These are phyloP conservation scores for Apiotrichum porosum DNA, from an alignment of 1,284 basidiomycete species.

Conservation along the genomic window DNA sequence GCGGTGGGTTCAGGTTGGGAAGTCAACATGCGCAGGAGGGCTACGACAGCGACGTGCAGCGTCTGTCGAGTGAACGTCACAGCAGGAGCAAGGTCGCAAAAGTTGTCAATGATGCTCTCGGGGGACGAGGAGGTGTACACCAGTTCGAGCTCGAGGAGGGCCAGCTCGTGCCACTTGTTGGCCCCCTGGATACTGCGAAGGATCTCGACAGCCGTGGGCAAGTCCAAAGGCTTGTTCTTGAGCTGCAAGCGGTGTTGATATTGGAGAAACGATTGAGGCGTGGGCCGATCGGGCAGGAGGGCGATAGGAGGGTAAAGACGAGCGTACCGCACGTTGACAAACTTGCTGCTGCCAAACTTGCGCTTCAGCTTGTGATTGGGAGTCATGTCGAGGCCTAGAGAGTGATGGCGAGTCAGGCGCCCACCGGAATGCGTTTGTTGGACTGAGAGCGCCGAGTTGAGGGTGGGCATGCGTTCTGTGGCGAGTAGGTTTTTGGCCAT, in stretches of 20 bases:
- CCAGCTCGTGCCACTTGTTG: neutral
- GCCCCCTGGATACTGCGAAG: neutral
- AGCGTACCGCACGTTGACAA: too few species aligned
- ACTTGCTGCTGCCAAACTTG: too few species aligned
- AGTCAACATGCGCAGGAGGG: constrained; percentile 10
- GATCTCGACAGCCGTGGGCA: neutral
- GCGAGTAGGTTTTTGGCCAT: neutral
- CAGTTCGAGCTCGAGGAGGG: neutral
- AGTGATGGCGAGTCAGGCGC: too few species aligned
- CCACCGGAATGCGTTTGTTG: too few species aligned
- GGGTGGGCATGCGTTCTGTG: neutral
- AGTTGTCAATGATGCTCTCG: neutral
- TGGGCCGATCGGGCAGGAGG: neutral
- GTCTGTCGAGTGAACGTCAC: constrained; percentile 14
- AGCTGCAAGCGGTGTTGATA: constrained; percentile 8
- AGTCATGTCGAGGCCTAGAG: too few species aligned
- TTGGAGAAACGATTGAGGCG: neutral
- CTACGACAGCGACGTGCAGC: constrained; percentile 12
- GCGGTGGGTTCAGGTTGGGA: neutral
- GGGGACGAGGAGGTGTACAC: neutral
- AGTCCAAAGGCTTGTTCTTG: neutral
- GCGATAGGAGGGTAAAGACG: neutral
- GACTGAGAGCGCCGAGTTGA: too few species aligned
- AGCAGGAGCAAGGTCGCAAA: neutral
- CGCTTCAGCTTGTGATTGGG: too few species aligned